Base-by-base conservation (phyloP, 139 green algal genomes). In the Chlorella ohadii region DNA sequence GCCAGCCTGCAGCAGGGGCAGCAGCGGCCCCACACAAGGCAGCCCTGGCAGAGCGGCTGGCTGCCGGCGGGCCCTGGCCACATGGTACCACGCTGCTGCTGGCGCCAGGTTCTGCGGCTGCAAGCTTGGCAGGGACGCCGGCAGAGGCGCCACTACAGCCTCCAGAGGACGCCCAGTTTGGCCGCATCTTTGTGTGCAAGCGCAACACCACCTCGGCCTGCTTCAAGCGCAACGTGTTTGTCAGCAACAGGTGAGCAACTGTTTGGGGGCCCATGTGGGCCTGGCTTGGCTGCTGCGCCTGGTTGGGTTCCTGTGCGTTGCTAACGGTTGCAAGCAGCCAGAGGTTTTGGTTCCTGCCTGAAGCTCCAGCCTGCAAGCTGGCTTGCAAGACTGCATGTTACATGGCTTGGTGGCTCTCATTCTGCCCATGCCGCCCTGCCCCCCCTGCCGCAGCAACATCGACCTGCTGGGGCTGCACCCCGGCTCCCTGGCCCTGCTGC, bases 401-500 rank as follows among this genome's bases (percentile, higher is more conserved):
- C n/a, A n/a, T n/a, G n/a, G n/a, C n/a, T n/a, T n/a, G n/a, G n/a
- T n/a, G n/a, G 12, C 12, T 44, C 65, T 23, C 65, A 23, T 5
- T 68, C 61, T 25, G 34, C 61, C 12, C n/a, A 15, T n/a, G 13
- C 64, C 64, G 20, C 64, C 64, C 64, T n/a, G 13, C 41, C 33
- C 28, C 67, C 3, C 36, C n/a, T n/a, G 16, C 11, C 34, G 76
- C 59, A 82, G 76, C 59, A 4, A 33, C 23, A 39, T 82, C 23
- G 76, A 82, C 38, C 20, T 82, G 56, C 59, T 72, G 25, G 34
- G 59, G 9, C 76, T 82, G 76, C 36, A 82, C 38, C 23, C 41
- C 23, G 76, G 76, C 59, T 72, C 71, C 59, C 56, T 82, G 76
- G 76, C 76, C 27, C 31, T 82, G 31, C 71, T 82, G 76, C 76